Percentiles rank a stretch among this genome's conserved stretches.
phyloP scores from a whole-genome alignment of 306 rosid species.

The Acacia confusa region DNA sequence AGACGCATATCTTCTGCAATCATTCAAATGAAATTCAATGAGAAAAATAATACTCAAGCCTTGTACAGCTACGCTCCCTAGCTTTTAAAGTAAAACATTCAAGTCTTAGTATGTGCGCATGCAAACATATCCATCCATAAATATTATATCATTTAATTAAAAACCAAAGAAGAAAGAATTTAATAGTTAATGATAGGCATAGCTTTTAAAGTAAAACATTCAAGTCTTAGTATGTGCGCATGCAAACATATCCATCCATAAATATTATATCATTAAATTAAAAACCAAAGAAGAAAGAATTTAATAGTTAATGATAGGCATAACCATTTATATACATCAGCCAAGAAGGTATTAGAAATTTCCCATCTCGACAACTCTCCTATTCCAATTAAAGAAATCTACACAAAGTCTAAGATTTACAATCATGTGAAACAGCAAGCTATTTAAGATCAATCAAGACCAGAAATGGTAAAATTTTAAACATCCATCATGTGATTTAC shows the following conservation, averaged over 20 bases:
- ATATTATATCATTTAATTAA: not conserved
- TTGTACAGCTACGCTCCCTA: slow-evolving; percentile 19
- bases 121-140: not conserved
- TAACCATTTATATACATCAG: slow-evolving; percentile 13
- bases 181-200: not conserved
- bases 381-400: slow-evolving; percentile 18
- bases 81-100: slow-evolving; percentile 25
- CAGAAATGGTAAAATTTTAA: slow-evolving; percentile 4
- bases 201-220: slow-evolving; percentile 27
- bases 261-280: not conserved
- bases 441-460: not conserved
- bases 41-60: slow-evolving; percentile 2
- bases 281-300: slow-evolving; percentile 17
- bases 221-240: not conserved
- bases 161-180: slow-evolving; percentile 19
- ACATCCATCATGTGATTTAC: slow-evolving; percentile 3
- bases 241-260: not conserved
- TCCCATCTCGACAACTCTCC: not conserved
- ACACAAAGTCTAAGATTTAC: not conserved
- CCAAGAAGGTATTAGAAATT: not conserved
- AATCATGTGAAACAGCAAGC: slow-evolving; percentile 2
- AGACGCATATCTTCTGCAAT: slow-evolving; percentile 17
- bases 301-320: not conserved
- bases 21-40: slow-evolving; percentile 1
- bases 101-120: not conserved